Conservation (phyloP, 179 eudicot species). For the Amaranthus tricolor region DNA sequence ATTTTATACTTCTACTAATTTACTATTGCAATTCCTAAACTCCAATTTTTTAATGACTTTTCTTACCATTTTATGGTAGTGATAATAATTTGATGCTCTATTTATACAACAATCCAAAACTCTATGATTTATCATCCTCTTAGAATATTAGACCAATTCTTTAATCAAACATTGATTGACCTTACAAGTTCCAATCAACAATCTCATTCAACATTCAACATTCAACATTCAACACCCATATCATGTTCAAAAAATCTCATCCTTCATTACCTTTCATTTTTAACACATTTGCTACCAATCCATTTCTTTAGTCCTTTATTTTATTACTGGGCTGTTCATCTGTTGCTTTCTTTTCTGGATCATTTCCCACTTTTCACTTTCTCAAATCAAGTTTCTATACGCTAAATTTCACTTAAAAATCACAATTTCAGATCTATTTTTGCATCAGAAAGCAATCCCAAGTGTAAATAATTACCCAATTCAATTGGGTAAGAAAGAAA, state of each 20-base stretch:
- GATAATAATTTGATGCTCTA: background rate
- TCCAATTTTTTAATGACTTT: background rate
- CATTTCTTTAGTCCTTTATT: background rate
- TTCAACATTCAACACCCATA: too few species aligned
- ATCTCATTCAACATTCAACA: too few species aligned
- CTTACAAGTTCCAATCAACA: too few species aligned
- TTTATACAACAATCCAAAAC: background rate
- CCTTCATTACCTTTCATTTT: background rate
- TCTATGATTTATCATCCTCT: background rate
- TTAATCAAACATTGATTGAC: too few species aligned
- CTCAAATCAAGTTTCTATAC: background rate
- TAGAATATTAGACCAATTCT: background rate
- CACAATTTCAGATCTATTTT: constrained; percentile 3
- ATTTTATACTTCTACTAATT: background rate
- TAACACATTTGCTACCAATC: too few species aligned
- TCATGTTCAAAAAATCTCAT: too few species aligned
- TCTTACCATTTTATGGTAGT: background rate
- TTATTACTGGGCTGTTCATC: background rate
- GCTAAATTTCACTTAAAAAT: background rate
- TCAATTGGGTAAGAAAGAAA: background rate
- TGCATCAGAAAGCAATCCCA: background rate
- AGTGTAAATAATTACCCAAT: background rate
- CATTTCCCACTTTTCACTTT: constrained; percentile 10
- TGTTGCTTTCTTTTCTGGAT: background rate
- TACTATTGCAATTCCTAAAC: background rate